Percentiles rank a stretch among this genome's conserved stretches.
These are phyloP conservation scores for Vigna hirtella DNA, from an alignment of 306 rosid species.

Conservation along the genomic window DNA sequence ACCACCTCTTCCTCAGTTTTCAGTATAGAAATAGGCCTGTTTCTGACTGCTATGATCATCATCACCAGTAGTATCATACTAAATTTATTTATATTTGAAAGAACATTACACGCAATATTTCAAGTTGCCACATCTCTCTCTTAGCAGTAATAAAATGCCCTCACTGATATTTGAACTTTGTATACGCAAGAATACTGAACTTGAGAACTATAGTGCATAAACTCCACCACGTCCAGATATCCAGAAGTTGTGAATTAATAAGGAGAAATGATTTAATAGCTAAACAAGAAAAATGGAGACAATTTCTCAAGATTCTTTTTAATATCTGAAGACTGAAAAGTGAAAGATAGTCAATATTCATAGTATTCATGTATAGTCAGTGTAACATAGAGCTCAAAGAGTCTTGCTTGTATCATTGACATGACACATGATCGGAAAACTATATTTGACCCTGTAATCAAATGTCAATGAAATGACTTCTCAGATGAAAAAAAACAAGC, in stretches of 20 bases:
- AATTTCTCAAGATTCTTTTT: conserved; percentile 1
- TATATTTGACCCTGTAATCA: conserved; percentile 33
- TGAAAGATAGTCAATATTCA: conserved; percentile 7
- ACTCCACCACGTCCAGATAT: not conserved
- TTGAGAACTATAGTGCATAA: too few species aligned
- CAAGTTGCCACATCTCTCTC: too few species aligned
- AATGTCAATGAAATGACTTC: conserved; percentile 12
- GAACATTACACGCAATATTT: too few species aligned
- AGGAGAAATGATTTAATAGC: not conserved
- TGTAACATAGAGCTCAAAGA: conserved; percentile 17
- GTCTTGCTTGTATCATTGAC: conserved; percentile 29
- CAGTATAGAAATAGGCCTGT: too few species aligned
- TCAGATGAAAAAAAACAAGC: not conserved
- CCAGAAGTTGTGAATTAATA: not conserved
- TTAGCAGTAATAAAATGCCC: too few species aligned
- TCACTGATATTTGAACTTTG: too few species aligned
- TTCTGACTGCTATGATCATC: too few species aligned
- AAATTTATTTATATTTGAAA: too few species aligned
- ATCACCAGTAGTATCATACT: too few species aligned
- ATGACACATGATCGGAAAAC: not conserved
- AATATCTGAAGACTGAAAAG: not conserved
- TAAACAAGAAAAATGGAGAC: not conserved
- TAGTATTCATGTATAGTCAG: conserved; percentile 23
- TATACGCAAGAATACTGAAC: too few species aligned
- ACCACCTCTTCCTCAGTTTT: too few species aligned